Percentiles rank a stretch among this genome's conserved stretches.
Evolutionary conservation across 2,329 filamentous ascomycete genomes (phyloP).

Genomic region (Nemania abortiva): DNA sequence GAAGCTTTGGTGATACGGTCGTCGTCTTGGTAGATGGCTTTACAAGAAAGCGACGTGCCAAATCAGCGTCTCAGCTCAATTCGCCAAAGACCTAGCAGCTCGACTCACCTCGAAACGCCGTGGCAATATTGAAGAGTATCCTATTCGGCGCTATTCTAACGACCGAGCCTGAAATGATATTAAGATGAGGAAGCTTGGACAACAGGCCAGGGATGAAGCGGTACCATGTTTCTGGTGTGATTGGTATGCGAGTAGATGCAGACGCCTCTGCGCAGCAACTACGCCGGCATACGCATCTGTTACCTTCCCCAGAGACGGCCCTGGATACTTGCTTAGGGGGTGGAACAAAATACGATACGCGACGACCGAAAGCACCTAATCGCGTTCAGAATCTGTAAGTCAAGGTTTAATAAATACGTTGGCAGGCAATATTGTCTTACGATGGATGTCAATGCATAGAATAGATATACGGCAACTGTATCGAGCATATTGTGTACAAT

Average conservation of each 20-base stretch:
- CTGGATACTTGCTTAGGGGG: constrained; percentile 9
- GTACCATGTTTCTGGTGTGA: neutral
- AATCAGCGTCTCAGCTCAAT: neutral
- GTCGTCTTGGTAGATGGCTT: neutral
- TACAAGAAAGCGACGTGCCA: neutral
- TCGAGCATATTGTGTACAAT: too few relatives aligned
- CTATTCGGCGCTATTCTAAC: constrained; percentile 21
- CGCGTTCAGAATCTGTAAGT: too few relatives aligned
- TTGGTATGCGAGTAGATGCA: constrained; percentile 18
- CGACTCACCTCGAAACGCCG: constrained; percentile 13
- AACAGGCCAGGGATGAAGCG: neutral
- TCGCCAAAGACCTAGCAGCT: neutral
- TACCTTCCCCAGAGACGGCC: constrained; percentile 19
- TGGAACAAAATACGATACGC: constrained; percentile 12
- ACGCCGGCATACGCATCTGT: constrained; percentile 16
- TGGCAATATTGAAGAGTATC: constrained; percentile 25
- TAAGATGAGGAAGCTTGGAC: neutral
- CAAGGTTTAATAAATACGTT: too few relatives aligned
- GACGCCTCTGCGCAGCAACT: neutral
- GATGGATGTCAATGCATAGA: too few relatives aligned
- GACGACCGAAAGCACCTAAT: too few relatives aligned
- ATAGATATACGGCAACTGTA: too few relatives aligned
- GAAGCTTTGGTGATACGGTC: neutral
- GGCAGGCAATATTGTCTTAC: too few relatives aligned
- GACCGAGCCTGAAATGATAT: constrained; percentile 11